A percentile compares a stretch with the other conserved stretches of the same genome.
phyloP scores from a whole-genome alignment of 208 protist species.

The Borovskyia barvae region DNA sequence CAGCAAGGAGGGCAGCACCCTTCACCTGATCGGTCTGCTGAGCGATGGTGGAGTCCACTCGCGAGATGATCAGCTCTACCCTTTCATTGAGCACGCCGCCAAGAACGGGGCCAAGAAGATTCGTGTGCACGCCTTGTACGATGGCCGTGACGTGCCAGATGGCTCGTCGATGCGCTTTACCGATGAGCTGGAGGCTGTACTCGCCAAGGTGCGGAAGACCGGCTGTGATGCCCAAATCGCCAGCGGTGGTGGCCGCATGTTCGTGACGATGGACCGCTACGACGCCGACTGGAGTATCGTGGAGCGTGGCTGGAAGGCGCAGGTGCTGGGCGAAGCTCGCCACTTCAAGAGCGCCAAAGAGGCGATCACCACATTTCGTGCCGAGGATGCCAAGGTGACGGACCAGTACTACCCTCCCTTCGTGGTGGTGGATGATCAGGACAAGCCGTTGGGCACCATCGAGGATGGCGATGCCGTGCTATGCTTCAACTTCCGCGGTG shows the following conservation, averaged over 20 bases:
- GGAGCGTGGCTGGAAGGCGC: conserved; percentile 91
- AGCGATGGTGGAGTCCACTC: conserved; percentile 95
- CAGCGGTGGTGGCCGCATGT: conserved; percentile 94
- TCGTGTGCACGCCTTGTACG: conserved; percentile 92
- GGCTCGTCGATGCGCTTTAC: conserved; percentile 91
- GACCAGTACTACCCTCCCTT: conserved; percentile 96
- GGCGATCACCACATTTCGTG: conserved; percentile 88
- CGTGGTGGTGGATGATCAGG: conserved; percentile 64
- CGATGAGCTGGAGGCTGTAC: conserved; percentile 84
- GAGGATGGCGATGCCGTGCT: conserved; percentile 94
- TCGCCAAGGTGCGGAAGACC: conserved; percentile 63
- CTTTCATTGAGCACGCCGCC: conserved; percentile 85
- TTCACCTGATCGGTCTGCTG: conserved; percentile 93
- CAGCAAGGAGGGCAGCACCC: conserved; percentile 62
- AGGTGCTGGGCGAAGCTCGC: conserved; percentile 91
- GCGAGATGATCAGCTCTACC: conserved; percentile 89
- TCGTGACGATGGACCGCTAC: conserved; percentile 96
- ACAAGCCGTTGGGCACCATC: conserved; percentile 87
- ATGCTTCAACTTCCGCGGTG: conserved; percentile 95
- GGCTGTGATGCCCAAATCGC: conserved; percentile 90
- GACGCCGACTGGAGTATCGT: conserved; percentile 95
- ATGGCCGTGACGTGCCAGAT: conserved; percentile 95
- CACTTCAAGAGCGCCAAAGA: conserved; percentile 82
- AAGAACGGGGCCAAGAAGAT: conserved; percentile 84
- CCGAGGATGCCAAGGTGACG: conserved; percentile 73